Base-by-base conservation (phyloP, 2,329 filamentous ascomycete genomes). In the Neospermospora avenae region DNA sequence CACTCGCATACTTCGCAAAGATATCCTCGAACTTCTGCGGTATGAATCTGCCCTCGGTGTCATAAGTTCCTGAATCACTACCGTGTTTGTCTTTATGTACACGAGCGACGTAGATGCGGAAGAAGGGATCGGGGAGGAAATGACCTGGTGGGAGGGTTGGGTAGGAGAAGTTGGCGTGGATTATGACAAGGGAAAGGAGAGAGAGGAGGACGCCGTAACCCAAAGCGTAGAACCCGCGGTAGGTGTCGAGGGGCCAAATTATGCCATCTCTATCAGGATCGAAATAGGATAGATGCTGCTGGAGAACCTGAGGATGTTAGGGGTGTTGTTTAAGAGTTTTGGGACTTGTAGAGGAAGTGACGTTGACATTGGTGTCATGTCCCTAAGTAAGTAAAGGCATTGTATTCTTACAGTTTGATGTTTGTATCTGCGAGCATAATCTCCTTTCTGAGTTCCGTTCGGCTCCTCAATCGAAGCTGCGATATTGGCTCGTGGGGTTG, bases 161-260 rank as follows among this genome's bases (percentile, higher is more conserved):
- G 67, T 81, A 84, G 3, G 77, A 79, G 65, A 83, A 78, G 65
- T 74, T 76, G 57, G 67, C 61, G 67, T 83, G 76, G 68, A 83
- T 82, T 63, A 83, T 81, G 78, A 79, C 61, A 6, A 77, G 70
- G 2, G 77, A 74, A 22, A 81, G 24, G 4, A 78, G 22, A 1
- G 75, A 77, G 44, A 83, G 72, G 18, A 77, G 11, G 20, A 77
- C 58, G 20, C 72, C 72, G 70, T 78, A 82, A 24, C 80, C 80
- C 16, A 80, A 74, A 4, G 70, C 69, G 46, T 75, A 72, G 67
- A 80, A 80, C 11, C 79, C 78, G 18, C 60, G 52, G 69, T 75
- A 83, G 2, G 80, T 83, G 67, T 83, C 81, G 1, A 63, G 66
- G 0, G 81, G 80, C 77, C 76, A 82, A 61, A 84, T 78, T n/a